These are phyloP conservation scores for Trametes maxima DNA, from an alignment of 768 basidiomycete species.

Conservation along the genomic window DNA sequence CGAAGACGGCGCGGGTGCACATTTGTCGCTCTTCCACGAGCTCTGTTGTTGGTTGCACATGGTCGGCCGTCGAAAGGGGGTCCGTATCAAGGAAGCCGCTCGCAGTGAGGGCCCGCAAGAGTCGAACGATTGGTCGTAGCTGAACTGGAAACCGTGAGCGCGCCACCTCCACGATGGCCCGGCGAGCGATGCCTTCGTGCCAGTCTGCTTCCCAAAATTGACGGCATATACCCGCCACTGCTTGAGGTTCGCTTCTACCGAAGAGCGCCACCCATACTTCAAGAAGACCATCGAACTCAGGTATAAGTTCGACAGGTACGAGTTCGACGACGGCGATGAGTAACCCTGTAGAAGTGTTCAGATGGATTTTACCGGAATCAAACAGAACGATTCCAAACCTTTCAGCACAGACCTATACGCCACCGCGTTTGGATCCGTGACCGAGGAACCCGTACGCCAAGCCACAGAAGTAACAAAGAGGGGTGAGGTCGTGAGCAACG, in stretches of 20 bases:
- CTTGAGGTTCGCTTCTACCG: conserved; percentile 67
- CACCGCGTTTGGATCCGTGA: conserved; percentile 76
- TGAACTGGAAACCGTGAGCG: conserved; percentile 84
- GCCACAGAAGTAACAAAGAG: conserved; percentile 75
- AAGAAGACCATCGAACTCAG: conserved; percentile 69
- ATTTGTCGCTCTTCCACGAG: conserved; percentile 53
- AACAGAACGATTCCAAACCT: conserved; percentile 47
- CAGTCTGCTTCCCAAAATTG: conserved; percentile 87
- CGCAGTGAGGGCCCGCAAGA: conserved; percentile 78
- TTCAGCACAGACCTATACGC: conserved; percentile 84
- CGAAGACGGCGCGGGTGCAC: conserved; percentile 71
- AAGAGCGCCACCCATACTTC: conserved; percentile 82
- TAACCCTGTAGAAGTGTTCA: conserved; percentile 53
- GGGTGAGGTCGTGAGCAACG: conserved; percentile 67
- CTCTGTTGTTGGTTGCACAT: conserved; percentile 41
- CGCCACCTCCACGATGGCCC: conserved; percentile 81
- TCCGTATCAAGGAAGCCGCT: conserved; percentile 78
- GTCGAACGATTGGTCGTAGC: conserved; percentile 63
- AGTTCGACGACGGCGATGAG: conserved; percentile 75
- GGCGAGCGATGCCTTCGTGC: conserved; percentile 64
- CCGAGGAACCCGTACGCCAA: conserved; percentile 65
- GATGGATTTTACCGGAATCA: conserved; percentile 8
- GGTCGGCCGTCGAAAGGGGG: conserved; percentile 56
- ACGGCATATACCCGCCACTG: conserved; percentile 67
- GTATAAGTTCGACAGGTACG: conserved; percentile 73